phyloP scores from a whole-genome alignment of 2,329 filamentous ascomycete species.

The Colletotrichum echinochloae region DNA sequence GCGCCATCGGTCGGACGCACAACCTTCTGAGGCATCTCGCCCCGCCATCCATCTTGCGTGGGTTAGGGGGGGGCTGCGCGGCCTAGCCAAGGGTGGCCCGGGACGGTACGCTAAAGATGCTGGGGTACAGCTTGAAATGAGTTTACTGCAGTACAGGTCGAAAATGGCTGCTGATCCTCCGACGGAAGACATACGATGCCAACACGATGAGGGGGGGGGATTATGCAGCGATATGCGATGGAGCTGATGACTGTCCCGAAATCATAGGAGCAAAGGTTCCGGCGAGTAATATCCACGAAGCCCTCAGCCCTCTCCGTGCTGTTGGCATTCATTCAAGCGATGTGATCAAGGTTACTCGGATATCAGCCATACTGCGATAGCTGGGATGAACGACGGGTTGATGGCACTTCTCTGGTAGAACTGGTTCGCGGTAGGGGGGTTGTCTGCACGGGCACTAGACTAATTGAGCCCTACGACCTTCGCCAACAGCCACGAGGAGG shows the following conservation, averaged over 20 bases:
- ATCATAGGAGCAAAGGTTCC: not conserved
- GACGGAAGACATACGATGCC: conserved; percentile 2
- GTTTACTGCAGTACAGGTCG: conserved; percentile 14
- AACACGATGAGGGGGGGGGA: not conserved
- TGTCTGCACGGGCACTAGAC: not conserved
- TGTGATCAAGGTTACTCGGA: not conserved
- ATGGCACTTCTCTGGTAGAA: not conserved
- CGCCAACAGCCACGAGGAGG: not conserved
- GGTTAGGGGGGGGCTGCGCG: too few species aligned
- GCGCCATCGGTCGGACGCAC: conserved; percentile 14
- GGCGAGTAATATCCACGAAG: not conserved
- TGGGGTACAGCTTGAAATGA: conserved; percentile 15
- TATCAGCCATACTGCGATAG: not conserved
- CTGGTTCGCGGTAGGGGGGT: not conserved
- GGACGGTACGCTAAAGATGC: conserved; percentile 27
- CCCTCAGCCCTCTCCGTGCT: not conserved
- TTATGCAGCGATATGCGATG: not conserved
- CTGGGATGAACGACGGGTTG: too few species aligned
- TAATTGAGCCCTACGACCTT: not conserved
- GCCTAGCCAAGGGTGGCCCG: conserved; percentile 14
- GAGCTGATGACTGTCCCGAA: not conserved
- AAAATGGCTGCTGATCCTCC: conserved; percentile 13
- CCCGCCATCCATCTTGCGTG: not conserved
- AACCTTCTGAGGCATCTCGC: conserved; percentile 21
- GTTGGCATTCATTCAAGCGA: too few species aligned